Evolutionary conservation across 2,329 filamentous ascomycete species (phyloP).

Genomic region (Apiospora aurea): DNA sequence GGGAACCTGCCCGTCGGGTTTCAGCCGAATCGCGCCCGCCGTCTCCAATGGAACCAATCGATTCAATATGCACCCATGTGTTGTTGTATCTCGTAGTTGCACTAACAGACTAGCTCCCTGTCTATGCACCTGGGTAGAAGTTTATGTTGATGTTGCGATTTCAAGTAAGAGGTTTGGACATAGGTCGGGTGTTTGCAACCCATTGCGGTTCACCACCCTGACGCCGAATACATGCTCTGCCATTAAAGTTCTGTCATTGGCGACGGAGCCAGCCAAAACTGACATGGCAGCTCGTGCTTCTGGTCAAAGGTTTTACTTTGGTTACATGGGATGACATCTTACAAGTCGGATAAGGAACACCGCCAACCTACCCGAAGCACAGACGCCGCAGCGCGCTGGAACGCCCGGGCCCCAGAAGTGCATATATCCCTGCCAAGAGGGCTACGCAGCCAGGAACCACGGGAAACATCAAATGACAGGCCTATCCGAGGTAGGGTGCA

Average conservation of each 20-base stretch:
- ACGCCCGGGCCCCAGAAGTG: constrained; percentile 12
- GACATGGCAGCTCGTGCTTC: background rate
- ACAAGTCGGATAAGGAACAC: constrained; percentile 22
- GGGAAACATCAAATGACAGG: constrained; percentile 15
- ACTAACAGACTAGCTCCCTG: background rate
- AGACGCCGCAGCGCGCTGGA: constrained; percentile 3
- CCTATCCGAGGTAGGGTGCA: constrained; percentile 1
- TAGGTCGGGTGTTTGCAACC: background rate
- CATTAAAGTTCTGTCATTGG: constrained; percentile 13
- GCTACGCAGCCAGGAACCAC: constrained; percentile 7
- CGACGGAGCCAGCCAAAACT: background rate
- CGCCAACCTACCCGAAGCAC: constrained; percentile 15
- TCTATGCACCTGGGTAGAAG: background rate
- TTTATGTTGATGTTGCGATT: background rate
- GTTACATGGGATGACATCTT: constrained; percentile 18
- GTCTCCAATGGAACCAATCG: background rate
- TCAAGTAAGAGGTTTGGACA: background rate
- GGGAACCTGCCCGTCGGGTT: background rate
- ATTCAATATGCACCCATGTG: background rate
- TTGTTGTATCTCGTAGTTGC: background rate
- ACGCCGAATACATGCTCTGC: background rate
- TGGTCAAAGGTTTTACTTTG: background rate
- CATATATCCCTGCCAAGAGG: constrained; percentile 6
- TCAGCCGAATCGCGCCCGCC: constrained; percentile 1
- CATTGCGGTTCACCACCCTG: background rate